Conservation (phyloP, 163 green algal species). For the Chlorella variabilis region DNA sequence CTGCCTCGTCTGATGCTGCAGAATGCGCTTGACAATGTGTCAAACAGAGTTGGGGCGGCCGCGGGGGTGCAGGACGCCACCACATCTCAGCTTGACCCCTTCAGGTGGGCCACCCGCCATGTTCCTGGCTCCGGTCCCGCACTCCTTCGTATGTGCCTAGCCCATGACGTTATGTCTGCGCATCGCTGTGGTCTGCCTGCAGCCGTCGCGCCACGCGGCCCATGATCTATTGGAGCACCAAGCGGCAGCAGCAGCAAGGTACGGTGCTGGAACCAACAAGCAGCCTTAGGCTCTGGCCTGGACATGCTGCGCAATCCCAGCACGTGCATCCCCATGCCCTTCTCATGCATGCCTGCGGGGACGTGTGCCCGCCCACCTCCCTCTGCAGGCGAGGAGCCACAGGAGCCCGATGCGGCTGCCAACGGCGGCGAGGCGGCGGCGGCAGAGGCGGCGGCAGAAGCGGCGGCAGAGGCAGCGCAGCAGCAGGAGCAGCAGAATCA, state of each 20-base stretch:
- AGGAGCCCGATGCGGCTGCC: too few species aligned
- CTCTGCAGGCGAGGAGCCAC: too few species aligned
- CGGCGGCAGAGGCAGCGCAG: slow-evolving; percentile 2
- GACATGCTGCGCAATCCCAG: too few species aligned
- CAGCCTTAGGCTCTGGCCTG: too few species aligned
- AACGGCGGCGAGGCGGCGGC: too few species aligned
- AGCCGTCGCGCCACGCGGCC: slow-evolving; percentile 44
- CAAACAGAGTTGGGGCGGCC: slow-evolving; percentile 15
- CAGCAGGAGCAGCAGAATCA: background rate
- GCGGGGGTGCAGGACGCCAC: background rate
- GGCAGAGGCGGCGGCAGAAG: background rate
- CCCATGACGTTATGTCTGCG: too few species aligned
- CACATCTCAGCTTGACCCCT: slow-evolving; percentile 43
- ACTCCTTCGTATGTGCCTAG: background rate
- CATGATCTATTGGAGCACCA: slow-evolving; percentile 54
- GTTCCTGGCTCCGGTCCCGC: background rate
- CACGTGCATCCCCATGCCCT: too few species aligned
- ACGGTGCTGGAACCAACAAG: background rate
- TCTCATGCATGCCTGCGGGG: too few species aligned
- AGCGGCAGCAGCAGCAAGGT: slow-evolving; percentile 15
- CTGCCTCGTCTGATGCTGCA: too few species aligned
- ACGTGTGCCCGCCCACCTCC: too few species aligned
- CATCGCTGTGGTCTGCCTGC: background rate
- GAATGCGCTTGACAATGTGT: slow-evolving; percentile 38
- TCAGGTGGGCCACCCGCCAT: slow-evolving; percentile 33